Evolutionary conservation across 805 yeast genomes (phyloP), one percentile per base, ranked within the genome.

Genomic region (Ogataea glucozyma): DNA sequence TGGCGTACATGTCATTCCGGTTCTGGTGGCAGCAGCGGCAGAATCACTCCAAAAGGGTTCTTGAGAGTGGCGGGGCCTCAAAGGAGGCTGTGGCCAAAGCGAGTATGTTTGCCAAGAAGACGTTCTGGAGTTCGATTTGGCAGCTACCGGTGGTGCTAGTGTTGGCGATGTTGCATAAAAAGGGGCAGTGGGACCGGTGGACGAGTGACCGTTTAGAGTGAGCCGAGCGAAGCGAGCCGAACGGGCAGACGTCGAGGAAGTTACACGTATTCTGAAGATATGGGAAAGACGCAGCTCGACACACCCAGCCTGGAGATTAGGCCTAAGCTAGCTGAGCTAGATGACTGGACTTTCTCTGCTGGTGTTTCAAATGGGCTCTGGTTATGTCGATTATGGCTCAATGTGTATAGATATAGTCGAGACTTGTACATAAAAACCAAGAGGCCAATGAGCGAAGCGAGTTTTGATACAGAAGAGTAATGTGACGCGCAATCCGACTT

Each of bases 101-200:
- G 3, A 80, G 77, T 55, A 53, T 70, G 2, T 83, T 79, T 61
- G 98, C 99, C 1, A 81, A 86, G 47, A 84, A 83, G 60, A 74
- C 90, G 31, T 93, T 93, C 62, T 87, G 96, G 95, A 88, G 95
- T 29, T 85, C 96, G 20, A 96, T 93, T 1, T 80, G 91, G 81
- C 98, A 93, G 55, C 68, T 93, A 34, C 99, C 99, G 0, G 90
- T 85, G 0, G 84, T 95, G 12, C 69, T 93, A 41, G 83, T 89
- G 14, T 69, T 93, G 47, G 97, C 98, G 1, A 91, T 93, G 89
- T 62, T 93, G 39, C 98, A 93, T 65, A 93, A 93, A 66, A 83
- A 83, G 61, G 97, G 97, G 5, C 88, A 89, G 61, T 91, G 97
- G 97, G 96, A 89, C 59, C 74, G 86, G 71, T 54, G 13, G 30